A percentile compares a stretch with the other conserved stretches of the same genome.
These are phyloP conservation scores for Penicillium olsonii DNA, from an alignment of 2,329 filamentous ascomycete genomes.

Conservation along the genomic window DNA sequence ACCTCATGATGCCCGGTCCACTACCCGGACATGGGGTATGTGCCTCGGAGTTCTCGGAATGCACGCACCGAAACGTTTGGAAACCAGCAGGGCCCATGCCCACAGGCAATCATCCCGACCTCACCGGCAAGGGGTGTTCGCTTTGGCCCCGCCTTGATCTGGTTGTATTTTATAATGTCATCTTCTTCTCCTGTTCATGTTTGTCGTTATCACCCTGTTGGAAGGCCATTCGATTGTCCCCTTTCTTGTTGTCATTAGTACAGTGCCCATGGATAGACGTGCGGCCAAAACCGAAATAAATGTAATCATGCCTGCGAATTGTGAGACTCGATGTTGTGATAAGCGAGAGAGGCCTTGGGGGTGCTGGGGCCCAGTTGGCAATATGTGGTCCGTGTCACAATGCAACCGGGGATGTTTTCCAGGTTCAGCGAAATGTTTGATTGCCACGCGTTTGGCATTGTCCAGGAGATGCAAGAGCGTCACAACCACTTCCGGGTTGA, in stretches of 20 bases:
- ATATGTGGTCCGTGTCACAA: too few relatives aligned
- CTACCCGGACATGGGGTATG: conserved; percentile 22
- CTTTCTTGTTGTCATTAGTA: conserved; percentile 20
- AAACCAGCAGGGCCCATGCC: conserved; percentile 5
- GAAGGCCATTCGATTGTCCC: conserved; percentile 21
- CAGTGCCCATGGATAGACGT: conserved; percentile 20
- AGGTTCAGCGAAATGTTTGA: background rate
- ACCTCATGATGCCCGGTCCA: conserved; percentile 25
- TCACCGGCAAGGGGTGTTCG: conserved; percentile 15
- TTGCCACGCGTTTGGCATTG: background rate
- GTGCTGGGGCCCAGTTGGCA: too few relatives aligned
- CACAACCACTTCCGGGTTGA: conserved; percentile 14
- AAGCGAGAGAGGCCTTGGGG: too few relatives aligned
- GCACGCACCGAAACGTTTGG: conserved; percentile 10
- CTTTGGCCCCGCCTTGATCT: conserved; percentile 8
- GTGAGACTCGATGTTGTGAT: background rate
- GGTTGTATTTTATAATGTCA: conserved; percentile 30
- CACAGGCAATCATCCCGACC: conserved; percentile 10
- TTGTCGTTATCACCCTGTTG: conserved; percentile 28
- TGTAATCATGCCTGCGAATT: conserved; percentile 16
- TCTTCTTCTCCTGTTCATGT: conserved; percentile 28
- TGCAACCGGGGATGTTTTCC: background rate
- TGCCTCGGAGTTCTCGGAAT: conserved; percentile 14
- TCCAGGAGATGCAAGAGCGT: background rate
- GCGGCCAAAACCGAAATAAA: conserved; percentile 20